A percentile compares a stretch with the other conserved stretches of the same genome.
Conservation (phyloP, 2,329 filamentous ascomycete species). For the Cytospora leucostoma region DNA sequence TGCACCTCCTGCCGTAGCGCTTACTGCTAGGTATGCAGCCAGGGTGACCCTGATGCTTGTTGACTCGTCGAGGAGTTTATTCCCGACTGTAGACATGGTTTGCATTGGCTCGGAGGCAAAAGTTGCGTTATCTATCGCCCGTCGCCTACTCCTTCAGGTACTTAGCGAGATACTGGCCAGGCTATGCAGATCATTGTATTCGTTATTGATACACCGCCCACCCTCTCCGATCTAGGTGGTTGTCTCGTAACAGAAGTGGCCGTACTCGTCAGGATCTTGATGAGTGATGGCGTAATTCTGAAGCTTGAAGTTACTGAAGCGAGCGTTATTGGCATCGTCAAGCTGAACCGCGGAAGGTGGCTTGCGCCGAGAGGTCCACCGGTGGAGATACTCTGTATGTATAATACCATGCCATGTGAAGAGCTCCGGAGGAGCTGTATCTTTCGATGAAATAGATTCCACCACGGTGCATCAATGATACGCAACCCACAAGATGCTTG, state of each 20-base stretch:
- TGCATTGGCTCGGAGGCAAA: conserved; percentile 11
- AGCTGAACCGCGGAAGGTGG: neutral
- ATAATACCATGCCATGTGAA: no score
- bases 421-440: no score
- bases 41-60: neutral
- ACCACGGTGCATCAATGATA: no score
- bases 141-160: neutral
- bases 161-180: neutral
- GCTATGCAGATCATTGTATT: neutral
- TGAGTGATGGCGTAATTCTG: neutral
- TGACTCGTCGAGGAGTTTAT: conserved; percentile 1
- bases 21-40: conserved; percentile 13
- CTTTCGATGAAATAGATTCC: no score
- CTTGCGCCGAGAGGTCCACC: no score
- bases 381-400: no score
- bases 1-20: conserved; percentile 26
- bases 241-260: conserved; percentile 3
- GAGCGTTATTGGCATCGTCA: neutral
- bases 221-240: neutral
- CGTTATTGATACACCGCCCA: conserved; percentile 11
- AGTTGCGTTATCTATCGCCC: conserved; percentile 21
- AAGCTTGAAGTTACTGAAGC: neutral
- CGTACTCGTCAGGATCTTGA: neutral
- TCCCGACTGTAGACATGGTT: neutral
- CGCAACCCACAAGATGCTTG: no score